phyloP scores from a whole-genome alignment of 495 filamentous ascomycete species.

The Penicillium nucicola region DNA sequence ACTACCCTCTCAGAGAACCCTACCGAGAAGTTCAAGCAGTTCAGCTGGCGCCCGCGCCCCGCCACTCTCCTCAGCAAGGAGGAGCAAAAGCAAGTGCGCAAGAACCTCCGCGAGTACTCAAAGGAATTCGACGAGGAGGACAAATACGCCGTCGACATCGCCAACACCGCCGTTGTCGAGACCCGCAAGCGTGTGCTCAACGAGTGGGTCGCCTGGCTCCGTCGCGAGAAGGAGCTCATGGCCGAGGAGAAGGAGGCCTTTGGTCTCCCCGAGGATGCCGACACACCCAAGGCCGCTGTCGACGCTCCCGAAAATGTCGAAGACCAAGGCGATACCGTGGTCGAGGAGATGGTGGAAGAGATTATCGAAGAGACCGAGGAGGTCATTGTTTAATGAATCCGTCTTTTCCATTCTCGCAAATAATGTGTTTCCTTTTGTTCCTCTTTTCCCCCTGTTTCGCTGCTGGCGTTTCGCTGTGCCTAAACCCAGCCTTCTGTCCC shows the following conservation, averaged over 20 bases:
- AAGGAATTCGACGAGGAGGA: slow-evolving; percentile 94
- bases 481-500: slow-evolving; percentile 23
- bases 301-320: slow-evolving; percentile 43
- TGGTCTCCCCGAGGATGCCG: slow-evolving; percentile 62
- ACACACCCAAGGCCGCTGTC: slow-evolving; percentile 53
- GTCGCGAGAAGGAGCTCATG: slow-evolving; percentile 68
- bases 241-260: slow-evolving; percentile 65
- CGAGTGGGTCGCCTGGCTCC: slow-evolving; percentile 89
- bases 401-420: slow-evolving; percentile 30
- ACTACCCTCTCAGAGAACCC: slow-evolving; percentile 85
- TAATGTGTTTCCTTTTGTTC: slow-evolving; percentile 38
- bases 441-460: slow-evolving; percentile 23
- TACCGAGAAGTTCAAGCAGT: slow-evolving; percentile 97
- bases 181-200: slow-evolving; percentile 74
- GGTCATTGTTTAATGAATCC: slow-evolving; percentile 49
- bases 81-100: slow-evolving; percentile 95
- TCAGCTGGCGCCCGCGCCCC: slow-evolving; percentile 89
- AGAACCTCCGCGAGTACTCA: slow-evolving; percentile 96
- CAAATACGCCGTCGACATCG: slow-evolving; percentile 82
- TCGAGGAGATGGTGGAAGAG: slow-evolving; percentile 90
- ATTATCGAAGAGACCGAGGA: slow-evolving; percentile 94
- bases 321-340: slow-evolving; percentile 65
- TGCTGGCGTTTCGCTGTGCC: slow-evolving; percentile 23
- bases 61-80: slow-evolving; percentile 84
- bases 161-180: slow-evolving; percentile 91